Conservation (phyloP, 73 alveolate genomes). For the Uronychia binucleata region DNA sequence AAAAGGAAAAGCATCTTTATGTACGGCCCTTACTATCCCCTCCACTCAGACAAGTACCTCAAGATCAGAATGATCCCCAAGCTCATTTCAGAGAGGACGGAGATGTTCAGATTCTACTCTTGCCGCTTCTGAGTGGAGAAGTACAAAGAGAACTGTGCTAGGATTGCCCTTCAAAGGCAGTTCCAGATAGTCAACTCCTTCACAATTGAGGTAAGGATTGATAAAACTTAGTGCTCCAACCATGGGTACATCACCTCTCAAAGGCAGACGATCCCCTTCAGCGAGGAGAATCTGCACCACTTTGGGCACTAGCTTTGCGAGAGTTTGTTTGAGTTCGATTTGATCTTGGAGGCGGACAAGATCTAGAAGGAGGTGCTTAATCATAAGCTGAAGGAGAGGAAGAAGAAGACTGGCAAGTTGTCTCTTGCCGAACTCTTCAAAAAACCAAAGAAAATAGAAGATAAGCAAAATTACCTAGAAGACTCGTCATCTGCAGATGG, state of each 20-base stretch:
- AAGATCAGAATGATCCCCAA: constrained; percentile 59
- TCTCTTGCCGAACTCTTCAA: constrained; percentile 2
- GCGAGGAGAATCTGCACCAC: constrained; percentile 35
- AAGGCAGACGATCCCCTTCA: constrained; percentile 43
- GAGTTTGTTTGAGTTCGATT: constrained; percentile 36
- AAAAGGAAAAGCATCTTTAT: constrained; percentile 51
- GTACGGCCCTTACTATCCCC: constrained; percentile 72
- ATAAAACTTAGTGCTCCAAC: constrained; percentile 10
- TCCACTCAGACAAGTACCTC: constrained; percentile 54
- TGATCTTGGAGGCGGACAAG: constrained; percentile 46
- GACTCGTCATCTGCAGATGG: neutral
- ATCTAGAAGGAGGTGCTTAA: constrained; percentile 30
- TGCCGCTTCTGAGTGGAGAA: constrained; percentile 67
- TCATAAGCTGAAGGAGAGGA: constrained; percentile 22
- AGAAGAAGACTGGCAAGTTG: constrained; percentile 18
- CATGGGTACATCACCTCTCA: constrained; percentile 39
- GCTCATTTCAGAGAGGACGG: constrained; percentile 50
- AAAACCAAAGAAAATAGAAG: neutral
- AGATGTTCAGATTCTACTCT: constrained; percentile 45
- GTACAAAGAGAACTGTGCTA: constrained; percentile 48
- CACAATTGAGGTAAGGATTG: constrained; percentile 33
- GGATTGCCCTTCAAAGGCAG: constrained; percentile 28
- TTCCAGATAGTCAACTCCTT: constrained; percentile 22
- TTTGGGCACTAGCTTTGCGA: constrained; percentile 56
- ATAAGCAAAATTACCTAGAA: neutral